Evolutionary conservation across 1,284 basidiomycete species (phyloP), one percentile per base, ranked within the genome.

Genomic region (Porodaedalea pini): DNA sequence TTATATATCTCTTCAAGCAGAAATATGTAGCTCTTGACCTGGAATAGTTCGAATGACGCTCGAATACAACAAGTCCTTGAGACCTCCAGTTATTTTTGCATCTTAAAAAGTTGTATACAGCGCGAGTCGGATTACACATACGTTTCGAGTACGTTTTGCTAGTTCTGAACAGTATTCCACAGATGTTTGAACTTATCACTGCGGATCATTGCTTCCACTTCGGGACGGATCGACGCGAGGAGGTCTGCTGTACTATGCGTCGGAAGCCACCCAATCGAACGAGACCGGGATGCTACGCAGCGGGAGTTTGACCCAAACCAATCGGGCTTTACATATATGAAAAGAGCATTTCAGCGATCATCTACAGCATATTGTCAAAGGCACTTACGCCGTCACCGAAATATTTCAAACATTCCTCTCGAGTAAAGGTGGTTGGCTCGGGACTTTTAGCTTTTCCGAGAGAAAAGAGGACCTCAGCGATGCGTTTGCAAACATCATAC

Each of bases 401-500:
- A 32, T 62, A 64, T 34, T 62, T 61, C 5, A 61, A 31, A 15
- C 51, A 25, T 17, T 66, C 65, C 32, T 66, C 62, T 17, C 34
- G 27, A 21, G 62, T 58, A 43, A 63, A 62, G 2, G 55, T 32
- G 19, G 53, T 59, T 11, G 61, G 59, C 36, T 63, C 65, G 2
- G 59, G 40, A 15, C 48, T 62, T 29, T 60, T 54, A 4, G 25
- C 41, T 15, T 54, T 57, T 10, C 63, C 78, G 25, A 75, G 68
- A 2, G 66, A 68, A 8, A 81, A 65, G 76, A 81, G 79, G 3
- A 69, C 65, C 55, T 79, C 77, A 1, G 71, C 72, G 32, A 79
- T 74, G 3, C 56, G 62, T 7, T 68, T 66, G 3, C 70, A 69
- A 0, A 73, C 71, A 36, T 75, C 75, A 17, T 69, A 68, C 47